Evolutionary conservation across 2,329 filamentous ascomycete genomes (phyloP), one percentile per base, ranked within the genome.

Genomic region (Ophiostoma himal-ulmi): DNA sequence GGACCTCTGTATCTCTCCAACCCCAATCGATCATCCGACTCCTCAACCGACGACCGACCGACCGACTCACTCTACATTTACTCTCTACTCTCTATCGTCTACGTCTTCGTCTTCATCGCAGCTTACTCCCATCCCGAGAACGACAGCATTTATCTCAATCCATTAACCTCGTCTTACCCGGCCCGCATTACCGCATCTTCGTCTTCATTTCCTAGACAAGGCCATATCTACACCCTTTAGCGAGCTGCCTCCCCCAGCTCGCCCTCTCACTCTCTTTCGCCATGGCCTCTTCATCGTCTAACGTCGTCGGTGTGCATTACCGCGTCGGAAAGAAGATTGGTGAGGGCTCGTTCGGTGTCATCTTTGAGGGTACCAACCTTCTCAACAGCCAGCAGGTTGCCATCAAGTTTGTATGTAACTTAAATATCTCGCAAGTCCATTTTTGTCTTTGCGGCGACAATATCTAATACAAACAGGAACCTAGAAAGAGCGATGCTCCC

Each of bases 321-420:
- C 88, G 95, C 75, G 95, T 99, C 75, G 95, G 95, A 77, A 98
- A 98, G 88, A 99, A 99, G 85, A 98, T 99, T 76, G 95, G 95
- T 80, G 95, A 98, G 87, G 94, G 94, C 75, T 97, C 93, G 54
- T 98, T 98, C 78, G 94, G 94, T 84, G 95, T 98, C 76, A 97
- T 98, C 79, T 98, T 98, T 78, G 95, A 98, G 82, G 95, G 95
- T 76, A 98, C 94, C 78, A 99, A 99, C 81, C 86, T 99, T 76
- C 86, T 99, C 81, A 99, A 99, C 85, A 97, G 96, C 82, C 95
- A 98, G 81, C 94, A 97, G 83, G 94, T 99, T 74, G 95, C 95
- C 78, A 99, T 99, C 85, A 99, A 99, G 85, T 99, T 99, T 82
- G 93, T 96, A 83, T 78, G 92, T 89, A 41, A 14, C 14, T 26